These are phyloP conservation scores for Sporothrix phasma DNA, from an alignment of 2,329 filamentous ascomycete species.

Conservation along the genomic window DNA sequence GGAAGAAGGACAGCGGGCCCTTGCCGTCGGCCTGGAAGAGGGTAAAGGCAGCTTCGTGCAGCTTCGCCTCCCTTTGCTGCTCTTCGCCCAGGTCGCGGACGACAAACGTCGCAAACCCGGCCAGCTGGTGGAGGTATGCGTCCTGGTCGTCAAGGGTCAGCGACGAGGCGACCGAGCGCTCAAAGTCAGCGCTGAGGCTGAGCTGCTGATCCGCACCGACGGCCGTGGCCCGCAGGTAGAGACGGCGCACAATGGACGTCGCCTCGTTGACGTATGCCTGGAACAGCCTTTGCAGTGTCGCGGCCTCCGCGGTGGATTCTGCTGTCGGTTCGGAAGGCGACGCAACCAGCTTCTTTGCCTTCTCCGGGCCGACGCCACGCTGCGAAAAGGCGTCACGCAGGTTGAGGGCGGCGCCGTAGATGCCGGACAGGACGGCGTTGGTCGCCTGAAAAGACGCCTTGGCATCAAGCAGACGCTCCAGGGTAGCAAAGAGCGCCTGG, in stretches of 20 bases:
- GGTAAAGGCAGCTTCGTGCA: slow-evolving; percentile 22
- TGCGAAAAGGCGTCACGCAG: slow-evolving; percentile 30
- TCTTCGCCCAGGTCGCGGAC: slow-evolving; percentile 22
- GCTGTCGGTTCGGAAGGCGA: background rate
- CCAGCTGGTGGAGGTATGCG: slow-evolving; percentile 22
- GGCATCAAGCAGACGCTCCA: slow-evolving; percentile 29
- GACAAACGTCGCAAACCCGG: slow-evolving; percentile 24
- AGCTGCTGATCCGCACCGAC: background rate
- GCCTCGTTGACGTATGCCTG: slow-evolving; percentile 30
- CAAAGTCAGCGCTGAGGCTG: slow-evolving; percentile 18
- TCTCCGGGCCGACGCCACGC: slow-evolving; percentile 14
- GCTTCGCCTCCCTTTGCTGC: slow-evolving; percentile 21
- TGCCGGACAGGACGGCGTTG: slow-evolving; percentile 30
- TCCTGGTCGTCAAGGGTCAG: slow-evolving; percentile 11
- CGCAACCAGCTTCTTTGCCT: background rate
- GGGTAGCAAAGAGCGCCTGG: slow-evolving; percentile 21
- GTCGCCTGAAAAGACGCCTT: slow-evolving; percentile 28
- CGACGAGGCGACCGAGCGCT: slow-evolving; percentile 11
- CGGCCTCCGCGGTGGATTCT: background rate
- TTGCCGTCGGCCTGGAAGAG: slow-evolving; percentile 19
- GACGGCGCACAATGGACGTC: slow-evolving; percentile 29
- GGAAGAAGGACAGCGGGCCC: slow-evolving; percentile 16
- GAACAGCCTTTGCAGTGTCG: slow-evolving; percentile 15
- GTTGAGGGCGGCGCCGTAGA: slow-evolving; percentile 25
- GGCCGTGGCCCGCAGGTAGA: slow-evolving; percentile 34